phyloP scores from a whole-genome alignment of 345 rosid species.

The Gossypium longicalyx region DNA sequence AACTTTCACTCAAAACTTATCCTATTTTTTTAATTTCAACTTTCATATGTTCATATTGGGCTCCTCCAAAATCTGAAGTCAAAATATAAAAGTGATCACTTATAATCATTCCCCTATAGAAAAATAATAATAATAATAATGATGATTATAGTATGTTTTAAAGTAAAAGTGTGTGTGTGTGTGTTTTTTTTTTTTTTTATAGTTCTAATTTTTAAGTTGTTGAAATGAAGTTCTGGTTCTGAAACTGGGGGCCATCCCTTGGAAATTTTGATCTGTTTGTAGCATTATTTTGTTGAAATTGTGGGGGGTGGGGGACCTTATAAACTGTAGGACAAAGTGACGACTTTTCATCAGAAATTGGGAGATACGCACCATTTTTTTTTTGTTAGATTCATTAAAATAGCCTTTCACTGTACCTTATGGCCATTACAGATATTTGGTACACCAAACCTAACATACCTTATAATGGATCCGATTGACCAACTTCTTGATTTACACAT shows the following conservation, averaged over 20 bases:
- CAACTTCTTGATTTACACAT: conserved; percentile 9
- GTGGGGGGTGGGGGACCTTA: conserved; percentile 16
- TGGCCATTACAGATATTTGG: conserved; percentile 10
- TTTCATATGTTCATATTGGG: background rate
- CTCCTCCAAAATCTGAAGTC: conserved; percentile 1
- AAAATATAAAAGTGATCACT: background rate
- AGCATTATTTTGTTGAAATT: conserved; percentile 8
- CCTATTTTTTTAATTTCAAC: background rate
- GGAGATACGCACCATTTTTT: conserved; percentile 3
- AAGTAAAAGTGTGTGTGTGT: too few relatives aligned
- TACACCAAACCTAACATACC: conserved; percentile 8
- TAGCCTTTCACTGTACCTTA: conserved; percentile 8
- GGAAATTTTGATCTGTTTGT: conserved; percentile 1
- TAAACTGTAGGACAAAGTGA: conserved; percentile 18
- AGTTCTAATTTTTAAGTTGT: background rate
- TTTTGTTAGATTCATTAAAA: background rate
- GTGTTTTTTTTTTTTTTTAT: background rate
- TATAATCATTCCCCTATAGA: background rate
- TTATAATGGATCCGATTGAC: conserved; percentile 1
- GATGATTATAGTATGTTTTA: background rate
- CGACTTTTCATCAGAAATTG: conserved; percentile 4
- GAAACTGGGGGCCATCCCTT: conserved; percentile 15
- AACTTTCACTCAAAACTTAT: background rate
- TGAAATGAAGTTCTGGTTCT: background rate
- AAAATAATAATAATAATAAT: background rate